A percentile compares a stretch with the other conserved stretches of the same genome.
phyloP scores from a whole-genome alignment of 768 basidiomycete genomes.

The Auriculariales sp. region DNA sequence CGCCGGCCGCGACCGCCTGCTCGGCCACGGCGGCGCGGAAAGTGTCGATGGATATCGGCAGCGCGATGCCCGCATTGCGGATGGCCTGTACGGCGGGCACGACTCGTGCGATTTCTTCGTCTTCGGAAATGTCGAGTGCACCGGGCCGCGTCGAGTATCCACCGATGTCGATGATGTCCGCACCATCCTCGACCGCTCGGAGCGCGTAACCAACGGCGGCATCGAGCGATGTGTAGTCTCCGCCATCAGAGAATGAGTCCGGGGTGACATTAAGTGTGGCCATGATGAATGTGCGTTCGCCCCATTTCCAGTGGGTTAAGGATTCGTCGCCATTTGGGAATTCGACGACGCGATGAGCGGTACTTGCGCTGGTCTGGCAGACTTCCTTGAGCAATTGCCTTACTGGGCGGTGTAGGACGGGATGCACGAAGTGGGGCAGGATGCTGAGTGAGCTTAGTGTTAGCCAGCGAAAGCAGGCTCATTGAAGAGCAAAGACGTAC shows the following conservation, averaged over 20 bases:
- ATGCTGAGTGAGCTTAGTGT: slow-evolving; percentile 36
- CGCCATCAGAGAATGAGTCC: slow-evolving; percentile 92
- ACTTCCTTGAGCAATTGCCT: slow-evolving; percentile 30
- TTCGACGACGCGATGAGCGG: slow-evolving; percentile 39
- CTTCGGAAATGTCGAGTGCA: slow-evolving; percentile 44
- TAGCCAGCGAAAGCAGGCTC: background rate
- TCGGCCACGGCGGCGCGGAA: slow-evolving; percentile 74
- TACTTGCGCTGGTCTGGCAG: slow-evolving; percentile 12
- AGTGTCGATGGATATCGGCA: slow-evolving; percentile 74
- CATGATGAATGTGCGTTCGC: slow-evolving; percentile 58
- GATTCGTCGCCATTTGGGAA: slow-evolving; percentile 15
- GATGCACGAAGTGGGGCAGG: slow-evolving; percentile 62
- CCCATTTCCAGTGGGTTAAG: slow-evolving; percentile 6
- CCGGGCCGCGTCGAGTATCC: slow-evolving; percentile 87
- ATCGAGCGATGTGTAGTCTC: slow-evolving; percentile 34
- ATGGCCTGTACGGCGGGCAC: slow-evolving; percentile 54
- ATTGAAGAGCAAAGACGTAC: slow-evolving; percentile 30
- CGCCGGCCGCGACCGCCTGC: slow-evolving; percentile 64
- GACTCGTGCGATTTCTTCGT: slow-evolving; percentile 63
- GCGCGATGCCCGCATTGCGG: slow-evolving; percentile 19
- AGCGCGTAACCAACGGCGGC: slow-evolving; percentile 40
- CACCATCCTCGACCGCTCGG: slow-evolving; percentile 37
- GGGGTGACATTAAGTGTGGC: slow-evolving; percentile 86
- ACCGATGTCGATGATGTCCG: slow-evolving; percentile 79
- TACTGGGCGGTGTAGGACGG: slow-evolving; percentile 34